Base-by-base conservation (phyloP, 148 eudicot species). In the Chenopodium formosanum region DNA sequence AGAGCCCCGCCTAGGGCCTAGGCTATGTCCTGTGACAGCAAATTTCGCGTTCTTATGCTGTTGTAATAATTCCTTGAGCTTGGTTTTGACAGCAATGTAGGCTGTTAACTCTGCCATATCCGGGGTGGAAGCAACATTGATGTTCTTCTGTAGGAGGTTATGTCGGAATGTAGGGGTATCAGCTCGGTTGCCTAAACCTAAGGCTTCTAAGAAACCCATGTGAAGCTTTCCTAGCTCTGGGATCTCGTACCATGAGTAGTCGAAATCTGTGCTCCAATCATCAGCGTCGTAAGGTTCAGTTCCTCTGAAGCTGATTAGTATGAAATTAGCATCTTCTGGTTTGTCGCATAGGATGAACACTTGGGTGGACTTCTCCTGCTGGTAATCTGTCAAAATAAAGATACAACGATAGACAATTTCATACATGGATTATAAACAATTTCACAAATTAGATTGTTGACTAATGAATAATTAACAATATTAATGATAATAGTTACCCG, bases 1-100 rank as follows among this genome's bases (percentile, higher is more conserved):
- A 94, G 85, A 4, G 97, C 98, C 22, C 91, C 98, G 1, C 97
- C 98, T 74, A 92, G 85, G 84, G 1, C 97, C 98, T 74, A 92
- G 85, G 84, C 97, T 94, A 63, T 94, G 98, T 12, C 97, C 98
- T 0, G 98, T 94, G 34, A 92, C 85, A 19, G 91, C 83, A 77
- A 92, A 88, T 75, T 69, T 92, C 0, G 91, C 88, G 7, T 70
- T 53, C n/a, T 48, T 80, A 62, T 89, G 87, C 40, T 77, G 74
- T n/a, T 20, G 19, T 60, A 92, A 8, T 62, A 81, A 48, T 14
- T 74, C 66, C 48, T 60, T 90, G 20, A 92, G 87, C 86, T 75
- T 81, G 32, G 79, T 76, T 73, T 84, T 87, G 4, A 94, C 85
- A 25, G 82, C 81, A 64, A 87, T 86, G 68, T 90, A 94, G 32